Evolutionary conservation across 305 asterid genomes (phyloP).

Genomic region (Plantago coronopus): DNA sequence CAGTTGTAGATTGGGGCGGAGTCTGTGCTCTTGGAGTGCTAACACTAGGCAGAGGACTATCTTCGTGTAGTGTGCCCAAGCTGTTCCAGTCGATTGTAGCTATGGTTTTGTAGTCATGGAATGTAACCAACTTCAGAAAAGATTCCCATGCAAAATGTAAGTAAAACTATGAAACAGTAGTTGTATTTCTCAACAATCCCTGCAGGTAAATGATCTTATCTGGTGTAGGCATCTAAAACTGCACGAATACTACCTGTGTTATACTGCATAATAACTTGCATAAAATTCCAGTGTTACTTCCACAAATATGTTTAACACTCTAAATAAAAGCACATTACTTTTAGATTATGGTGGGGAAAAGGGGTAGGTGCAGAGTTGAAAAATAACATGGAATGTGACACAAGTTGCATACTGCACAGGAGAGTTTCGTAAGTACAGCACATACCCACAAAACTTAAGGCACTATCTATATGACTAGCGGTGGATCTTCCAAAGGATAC

Average conservation of each 20-base stretch:
- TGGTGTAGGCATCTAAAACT: no score
- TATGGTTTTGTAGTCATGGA: conserved; percentile 41
- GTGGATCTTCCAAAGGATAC: conserved; percentile 45
- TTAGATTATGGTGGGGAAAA: neutral
- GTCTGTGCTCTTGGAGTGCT: conserved; percentile 43
- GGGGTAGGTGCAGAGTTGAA: neutral
- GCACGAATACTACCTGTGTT: no score
- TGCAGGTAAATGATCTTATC: no score
- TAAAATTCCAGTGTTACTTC: no score
- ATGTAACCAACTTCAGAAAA: conserved; percentile 12
- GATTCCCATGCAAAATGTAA: neutral
- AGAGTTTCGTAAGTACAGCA: neutral
- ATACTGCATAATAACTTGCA: no score
- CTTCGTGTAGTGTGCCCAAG: conserved; percentile 51
- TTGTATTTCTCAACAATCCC: no score
- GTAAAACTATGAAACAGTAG: no score
- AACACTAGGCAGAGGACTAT: conserved; percentile 30
- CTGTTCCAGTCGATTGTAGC: conserved; percentile 73
- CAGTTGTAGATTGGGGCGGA: conserved; percentile 39
- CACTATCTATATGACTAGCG: neutral
- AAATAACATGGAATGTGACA: neutral
- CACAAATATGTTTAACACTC: no score
- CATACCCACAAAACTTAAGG: neutral
- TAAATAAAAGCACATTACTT: no score
- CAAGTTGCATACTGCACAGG: no score